Base-by-base conservation (phyloP, 23 red algal genomes). In the Gracilaria domingensis region DNA sequence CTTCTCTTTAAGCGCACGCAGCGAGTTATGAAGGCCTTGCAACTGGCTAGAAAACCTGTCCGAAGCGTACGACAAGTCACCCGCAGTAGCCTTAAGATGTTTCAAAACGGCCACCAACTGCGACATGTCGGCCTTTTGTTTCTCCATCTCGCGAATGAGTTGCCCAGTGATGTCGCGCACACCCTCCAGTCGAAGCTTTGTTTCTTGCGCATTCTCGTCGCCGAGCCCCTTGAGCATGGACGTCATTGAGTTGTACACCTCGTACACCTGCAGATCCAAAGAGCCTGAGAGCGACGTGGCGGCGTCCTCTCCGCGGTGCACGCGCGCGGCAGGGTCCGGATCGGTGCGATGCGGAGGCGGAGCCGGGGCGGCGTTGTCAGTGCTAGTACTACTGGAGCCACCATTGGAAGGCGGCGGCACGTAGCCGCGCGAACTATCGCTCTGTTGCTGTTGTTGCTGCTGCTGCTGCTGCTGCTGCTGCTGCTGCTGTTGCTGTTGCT, bases 181-280 rank as follows among this genome's bases (percentile, higher is more conserved):
- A 0, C 56, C 80, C 21, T 85, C 81, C 69, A 93, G 50, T 20
- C 70, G 37, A 14, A 80, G 44, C 51, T 78, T 86, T 11, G 82
- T 86, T 21, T 79, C 67, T 66, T 85, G 79, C 37, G 90, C 80
- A 0, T 73, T 44, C 0, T 78, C 29, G 18, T 86, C 90, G 13
- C 59, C 81, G 12, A 86, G 40, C 29, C 72, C 62, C 34, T 66
- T 79, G 29, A 86, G 70, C 69, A 72, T 71, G 18, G 78, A 49
- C 14, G 90, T 49, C 53, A 93, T 47, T 1, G 80, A 55, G 36
- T 93, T 74, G 53, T 73, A 86, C 42, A 93, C 81, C 35, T 93
- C 81, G 42, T 85, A 75, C 4, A 93, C 81, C 53, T 93, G 81
- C 30, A 80, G 56, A 80, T 93, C 90, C 65, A 93, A 12, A 17